These are phyloP conservation scores for Cudoniella acicularis DNA, from an alignment of 495 filamentous ascomycete species.

Conservation along the genomic window DNA sequence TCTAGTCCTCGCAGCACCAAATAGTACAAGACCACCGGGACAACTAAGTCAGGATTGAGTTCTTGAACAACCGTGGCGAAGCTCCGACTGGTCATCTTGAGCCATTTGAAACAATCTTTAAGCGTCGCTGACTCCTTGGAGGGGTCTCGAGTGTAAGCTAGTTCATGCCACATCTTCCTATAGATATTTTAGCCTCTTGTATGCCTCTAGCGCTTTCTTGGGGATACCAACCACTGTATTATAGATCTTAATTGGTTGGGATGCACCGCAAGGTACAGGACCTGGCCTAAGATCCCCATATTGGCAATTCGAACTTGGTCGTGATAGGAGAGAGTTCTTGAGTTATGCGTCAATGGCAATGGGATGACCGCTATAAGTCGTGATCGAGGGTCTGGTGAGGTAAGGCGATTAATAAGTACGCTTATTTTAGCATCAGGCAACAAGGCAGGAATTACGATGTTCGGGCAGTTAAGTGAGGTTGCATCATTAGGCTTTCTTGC, in stretches of 20 bases:
- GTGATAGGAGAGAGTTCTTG: not conserved
- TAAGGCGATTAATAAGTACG: not conserved
- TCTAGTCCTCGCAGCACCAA: slow-evolving; percentile 88
- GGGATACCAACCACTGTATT: not conserved
- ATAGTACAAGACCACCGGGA: slow-evolving; percentile 92
- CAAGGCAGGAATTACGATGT: no score
- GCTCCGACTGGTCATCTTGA: slow-evolving; percentile 86
- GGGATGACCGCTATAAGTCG: not conserved
- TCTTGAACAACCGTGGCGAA: slow-evolving; percentile 94
- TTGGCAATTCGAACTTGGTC: not conserved
- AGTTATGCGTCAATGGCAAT: not conserved
- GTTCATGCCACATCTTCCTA: slow-evolving; percentile 96
- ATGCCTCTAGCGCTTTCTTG: not conserved
- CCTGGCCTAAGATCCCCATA: not conserved
- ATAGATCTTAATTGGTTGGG: not conserved
- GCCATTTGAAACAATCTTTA: slow-evolving; percentile 76
- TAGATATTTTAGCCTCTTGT: not conserved
- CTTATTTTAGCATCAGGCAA: no score
- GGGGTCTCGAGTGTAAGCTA: slow-evolving; percentile 78
- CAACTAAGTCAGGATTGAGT: slow-evolving; percentile 85
- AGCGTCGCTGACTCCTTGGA: slow-evolving; percentile 70
- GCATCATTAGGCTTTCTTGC: no score
- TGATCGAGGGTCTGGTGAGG: not conserved
- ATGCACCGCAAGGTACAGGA: not conserved
- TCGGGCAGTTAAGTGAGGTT: no score